Base-by-base conservation (phyloP, 1,284 basidiomycete genomes). In the Vanrija sp. region DNA sequence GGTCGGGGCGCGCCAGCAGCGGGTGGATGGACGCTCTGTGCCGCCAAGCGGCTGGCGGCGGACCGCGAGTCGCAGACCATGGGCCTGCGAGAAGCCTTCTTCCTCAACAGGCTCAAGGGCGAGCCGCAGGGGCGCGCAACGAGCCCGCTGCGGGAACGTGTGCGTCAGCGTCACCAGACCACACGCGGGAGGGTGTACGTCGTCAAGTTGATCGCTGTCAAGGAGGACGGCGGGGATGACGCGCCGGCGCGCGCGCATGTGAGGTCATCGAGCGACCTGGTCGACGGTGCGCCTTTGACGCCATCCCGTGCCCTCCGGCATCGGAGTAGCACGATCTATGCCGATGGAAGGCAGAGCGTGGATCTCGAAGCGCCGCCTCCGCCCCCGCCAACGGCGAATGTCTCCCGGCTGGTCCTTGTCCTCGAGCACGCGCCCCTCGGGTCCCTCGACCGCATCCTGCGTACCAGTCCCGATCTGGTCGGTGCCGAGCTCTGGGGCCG, bases 81-180 rank as follows among this genome's bases (percentile, higher is more conserved):
- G 54, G 77, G 76, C 3, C 63, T 78, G 15, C 68, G 75, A 47
- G 78, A 79, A 60, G 78, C 77, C 0, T 77, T 77, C 67, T 78
- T 79, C 62, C 68, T 79, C 27, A 69, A 75, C 47, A 68, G 75
- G 10, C 65, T 79, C 23, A 48, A 53, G 31, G 49, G 51, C 16
- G 46, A 47, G 10, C 37, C 43, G 2, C 31, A 35, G 19, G 31
- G 19, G 15, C 48, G 61, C 14, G 57, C 55, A 16, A 47, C 53
- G 18, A 61, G 59, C 8, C 64, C 60, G 9, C 37, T 62, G 15
- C 9, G 31, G 9, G 31, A 31, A 12, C 31, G 31, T 14, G 12
- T 14, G 31, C 27, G 57, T 23, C 51, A 49, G 22, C 36, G 43
- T 7, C 37, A 46, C 18, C 25, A 36, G 19, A 8, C n/a, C 23